Evolutionary conservation across 139 green algal species (phyloP), one percentile per base, ranked within the genome.

Genomic region (Picochlorum costavermella): DNA sequence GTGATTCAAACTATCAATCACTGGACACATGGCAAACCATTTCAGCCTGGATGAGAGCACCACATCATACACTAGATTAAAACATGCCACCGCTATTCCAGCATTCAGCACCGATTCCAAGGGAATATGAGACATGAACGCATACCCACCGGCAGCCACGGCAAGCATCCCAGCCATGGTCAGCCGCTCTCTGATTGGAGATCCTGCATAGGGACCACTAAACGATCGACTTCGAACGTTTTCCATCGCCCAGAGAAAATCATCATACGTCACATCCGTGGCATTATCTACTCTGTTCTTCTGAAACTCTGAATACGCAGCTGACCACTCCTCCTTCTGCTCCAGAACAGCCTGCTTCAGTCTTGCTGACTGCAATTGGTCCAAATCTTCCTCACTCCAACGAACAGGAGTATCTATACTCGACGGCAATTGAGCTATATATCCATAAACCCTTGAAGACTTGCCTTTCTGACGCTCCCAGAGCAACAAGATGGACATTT

Each of bases 221-320:
- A 95, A 95, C 2, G 83, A 83, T 11, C 89, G 69, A 67, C 76
- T 89, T 10, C 84, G 71, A n/a, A 96, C 89, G 14, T 74, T 79
- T 6, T 82, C 75, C 64, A 92, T 60, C 2, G 83, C 83, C 76
- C 83, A 91, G 23, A 82, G 45, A 25, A 94, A 84, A 0, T 86
- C 70, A 6, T 64, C 56, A 33, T 64, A 61, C 5, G 12, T 31
- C 2, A 61, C 40, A 17, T 59, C 55, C 2, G 59, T 50, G 4
- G 13, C 36, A 37, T 59, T 30, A 56, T 60, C 12, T 20, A 50
- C n/a, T 11, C n/a, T 14, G 3, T 53, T 70, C 56, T 46, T 46
- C 16, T 16, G 20, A 13, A 82, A 60, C 10, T 63, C 57, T 1
- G 76, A 50, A 69, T 88, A 80, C 44, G 85, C 63, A 28, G 61